Conservation (phyloP, 768 basidiomycete species). For the Kwoniella shandongensis region DNA sequence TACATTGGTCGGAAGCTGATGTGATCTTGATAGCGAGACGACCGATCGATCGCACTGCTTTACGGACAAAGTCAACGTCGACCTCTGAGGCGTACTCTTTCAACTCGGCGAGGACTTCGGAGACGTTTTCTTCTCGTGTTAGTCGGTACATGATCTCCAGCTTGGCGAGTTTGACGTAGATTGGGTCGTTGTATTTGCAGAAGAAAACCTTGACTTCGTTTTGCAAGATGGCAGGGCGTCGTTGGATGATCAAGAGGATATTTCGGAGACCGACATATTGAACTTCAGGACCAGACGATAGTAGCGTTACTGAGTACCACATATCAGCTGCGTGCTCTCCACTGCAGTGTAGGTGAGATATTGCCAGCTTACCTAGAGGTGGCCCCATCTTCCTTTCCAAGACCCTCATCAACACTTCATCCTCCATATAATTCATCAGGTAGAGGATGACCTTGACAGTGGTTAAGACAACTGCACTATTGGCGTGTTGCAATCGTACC, state of each 20-base stretch:
- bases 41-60: conserved; percentile 95
- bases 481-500: conserved; percentile 92
- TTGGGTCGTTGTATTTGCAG: conserved; percentile 99
- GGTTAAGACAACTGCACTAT: conserved; percentile 98
- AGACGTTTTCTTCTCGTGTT: conserved; percentile 88
- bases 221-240: conserved; percentile 83
- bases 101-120: conserved; percentile 87
- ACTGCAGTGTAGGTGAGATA: background rate
- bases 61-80: conserved; percentile 95
- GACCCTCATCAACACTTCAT: conserved; percentile 75
- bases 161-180: conserved; percentile 97
- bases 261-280: conserved; percentile 97
- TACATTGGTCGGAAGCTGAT: conserved; percentile 82
- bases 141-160: conserved; percentile 98
- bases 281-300: conserved; percentile 96
- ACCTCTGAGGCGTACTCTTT: conserved; percentile 99
- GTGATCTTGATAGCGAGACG: conserved; percentile 97
- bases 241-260: conserved; percentile 94
- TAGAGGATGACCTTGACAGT: conserved; percentile 93
- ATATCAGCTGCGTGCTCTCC: conserved; percentile 12
- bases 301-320: conserved; percentile 92
- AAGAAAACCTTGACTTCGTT: conserved; percentile 99
- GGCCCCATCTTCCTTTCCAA: conserved; percentile 98
- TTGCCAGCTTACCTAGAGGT: conserved; percentile 68
- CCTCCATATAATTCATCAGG: conserved; percentile 99